Evolutionary conservation across 1,284 basidiomycete species (phyloP).

Genomic region (Neonothopanus nambi): DNA sequence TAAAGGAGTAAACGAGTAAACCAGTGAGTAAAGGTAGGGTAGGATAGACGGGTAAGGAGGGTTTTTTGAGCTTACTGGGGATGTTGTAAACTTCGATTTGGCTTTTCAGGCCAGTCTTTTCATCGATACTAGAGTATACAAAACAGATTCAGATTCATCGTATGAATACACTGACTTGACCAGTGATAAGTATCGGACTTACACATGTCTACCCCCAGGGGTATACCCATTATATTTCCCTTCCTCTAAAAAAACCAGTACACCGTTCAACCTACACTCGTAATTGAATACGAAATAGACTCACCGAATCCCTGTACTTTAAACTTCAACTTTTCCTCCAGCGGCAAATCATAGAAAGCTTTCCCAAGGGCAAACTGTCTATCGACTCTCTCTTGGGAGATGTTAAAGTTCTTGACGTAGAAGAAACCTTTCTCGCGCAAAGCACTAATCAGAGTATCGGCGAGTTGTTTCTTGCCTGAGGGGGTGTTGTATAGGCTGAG

Average conservation of each 20-base stretch:
- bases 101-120: slow-evolving; percentile 38
- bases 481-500: slow-evolving; percentile 41
- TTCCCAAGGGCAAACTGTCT: slow-evolving; percentile 45
- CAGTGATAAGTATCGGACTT: too few species aligned
- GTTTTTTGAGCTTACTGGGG: too few species aligned
- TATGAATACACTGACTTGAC: background rate
- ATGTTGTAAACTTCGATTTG: slow-evolving; percentile 54
- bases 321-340: slow-evolving; percentile 54
- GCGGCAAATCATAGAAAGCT: slow-evolving; percentile 45
- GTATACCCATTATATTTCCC: slow-evolving; percentile 53
- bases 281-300: slow-evolving; percentile 11
- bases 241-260: slow-evolving; percentile 31
- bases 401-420: too few species aligned
- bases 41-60: slow-evolving; percentile 25
- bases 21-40: too few species aligned
- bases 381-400: slow-evolving; percentile 34
- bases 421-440: too few species aligned
- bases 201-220: slow-evolving; percentile 46
- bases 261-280: background rate
- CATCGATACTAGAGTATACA: slow-evolving; percentile 23
- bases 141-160: background rate
- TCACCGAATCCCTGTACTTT: slow-evolving; percentile 42
- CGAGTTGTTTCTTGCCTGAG: slow-evolving; percentile 45
- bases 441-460: slow-evolving; percentile 42
- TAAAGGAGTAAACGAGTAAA: too few species aligned